Evolutionary conservation across 2,329 filamentous ascomycete species (phyloP), one percentile per base, ranked within the genome.

Genomic region (Ceratocystiopsis minuta): DNA sequence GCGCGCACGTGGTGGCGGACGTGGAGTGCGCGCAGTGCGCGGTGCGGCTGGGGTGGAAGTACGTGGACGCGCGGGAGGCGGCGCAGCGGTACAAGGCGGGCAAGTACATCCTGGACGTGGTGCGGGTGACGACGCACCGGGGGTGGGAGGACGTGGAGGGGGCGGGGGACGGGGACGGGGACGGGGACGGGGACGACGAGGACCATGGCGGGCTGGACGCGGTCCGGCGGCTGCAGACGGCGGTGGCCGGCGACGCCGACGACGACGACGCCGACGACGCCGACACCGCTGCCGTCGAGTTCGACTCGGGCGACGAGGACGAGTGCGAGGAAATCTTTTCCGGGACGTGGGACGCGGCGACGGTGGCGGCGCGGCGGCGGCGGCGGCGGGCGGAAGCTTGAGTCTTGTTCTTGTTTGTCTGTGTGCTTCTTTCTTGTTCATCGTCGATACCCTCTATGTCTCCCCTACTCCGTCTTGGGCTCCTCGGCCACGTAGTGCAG

Each of bases 401-500:
- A 7, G 31, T 32, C 14, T 14, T 14, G 7, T 32, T 14, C 7
- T 32, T 32, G 7, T 35, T n/a, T n/a, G n/a, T n/a, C 17, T 24
- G n/a, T 16, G 5, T 39, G 13, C 7, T 34, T 39, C 20, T 39
- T 32, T 33, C 24, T 31, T 31, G 24, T 16, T 15, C 14, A 35
- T 31, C n/a, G 31, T 14, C 17, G 37, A 13, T 31, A 18, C 31
- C 32, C 12, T 14, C 14, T 12, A 9, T 6, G 1, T 1, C 5
- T 10, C 40, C 11, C n/a, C 28, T 28, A 28, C 24, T 48, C 51
- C 46, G 16, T 11, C 43, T 49, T 76, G 34, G 83, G 77, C 70
- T 98, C 90, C 57, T 88, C 84, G 2, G 87, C 86, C 50, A 94
- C 86, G 53, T 95, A 95, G 64, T 96, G 88, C 56, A 98, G 65